Conservation (phyloP, 1,284 basidiomycete genomes). For the Marasmius sp. region DNA sequence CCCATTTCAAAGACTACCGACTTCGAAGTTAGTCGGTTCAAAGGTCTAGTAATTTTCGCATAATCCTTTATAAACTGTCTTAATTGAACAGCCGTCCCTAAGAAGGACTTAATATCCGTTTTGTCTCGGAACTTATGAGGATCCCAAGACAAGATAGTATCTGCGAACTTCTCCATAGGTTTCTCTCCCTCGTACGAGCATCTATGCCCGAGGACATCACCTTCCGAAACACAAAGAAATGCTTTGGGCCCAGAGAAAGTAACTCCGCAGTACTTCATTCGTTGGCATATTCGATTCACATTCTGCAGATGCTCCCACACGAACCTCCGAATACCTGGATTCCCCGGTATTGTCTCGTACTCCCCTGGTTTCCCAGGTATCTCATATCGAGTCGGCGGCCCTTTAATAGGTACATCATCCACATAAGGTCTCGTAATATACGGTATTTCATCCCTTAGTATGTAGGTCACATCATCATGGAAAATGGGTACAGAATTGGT, state of each 20-base stretch:
- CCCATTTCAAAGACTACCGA: constrained; percentile 21
- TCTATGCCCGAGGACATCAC: too few relatives aligned
- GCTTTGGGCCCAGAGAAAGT: too few relatives aligned
- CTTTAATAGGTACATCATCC: constrained; percentile 27
- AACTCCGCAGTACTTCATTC: too few relatives aligned
- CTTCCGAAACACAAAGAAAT: too few relatives aligned
- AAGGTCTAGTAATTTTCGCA: constrained; percentile 13
- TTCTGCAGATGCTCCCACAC: too few relatives aligned
- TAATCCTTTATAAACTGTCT: constrained; percentile 22
- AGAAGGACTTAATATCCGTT: constrained; percentile 18
- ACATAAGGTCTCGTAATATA: constrained; percentile 30
- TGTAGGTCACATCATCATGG: constrained; percentile 33
- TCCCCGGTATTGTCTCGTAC: constrained; percentile 25
- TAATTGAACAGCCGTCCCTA: constrained; percentile 19
- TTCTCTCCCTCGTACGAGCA: constrained; percentile 19
- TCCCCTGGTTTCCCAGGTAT: constrained; percentile 12
- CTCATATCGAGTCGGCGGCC: constrained; percentile 19
- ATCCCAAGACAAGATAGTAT: constrained; percentile 14
- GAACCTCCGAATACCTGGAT: constrained; percentile 28
- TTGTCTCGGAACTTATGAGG: constrained; percentile 13
- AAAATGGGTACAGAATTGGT: constrained; percentile 38
- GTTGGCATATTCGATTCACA: too few relatives aligned
- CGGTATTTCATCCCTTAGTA: constrained; percentile 35
- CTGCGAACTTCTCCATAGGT: constrained; percentile 16
- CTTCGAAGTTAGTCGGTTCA: constrained; percentile 15